Percentiles rank a stretch among this genome's conserved stretches.
Conservation (phyloP, 441 rosid species). For the Adansonia madagascariensis region DNA sequence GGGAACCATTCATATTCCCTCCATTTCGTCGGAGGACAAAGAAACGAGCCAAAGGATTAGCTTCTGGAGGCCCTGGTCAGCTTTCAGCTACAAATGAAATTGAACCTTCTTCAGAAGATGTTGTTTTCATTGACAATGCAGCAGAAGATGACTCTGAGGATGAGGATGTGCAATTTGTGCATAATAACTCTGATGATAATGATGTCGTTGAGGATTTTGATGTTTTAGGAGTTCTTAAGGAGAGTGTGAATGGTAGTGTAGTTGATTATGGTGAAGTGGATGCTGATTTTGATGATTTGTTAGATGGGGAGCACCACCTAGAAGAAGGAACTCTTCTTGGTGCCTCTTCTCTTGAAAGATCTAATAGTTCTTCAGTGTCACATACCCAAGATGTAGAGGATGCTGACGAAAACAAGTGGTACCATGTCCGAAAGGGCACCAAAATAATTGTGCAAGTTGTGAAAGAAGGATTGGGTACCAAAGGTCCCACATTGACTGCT, state of each 20-base stretch:
- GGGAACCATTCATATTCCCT: constrained; percentile 87
- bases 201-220: constrained; percentile 71
- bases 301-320: constrained; percentile 51
- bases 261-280: constrained; percentile 53
- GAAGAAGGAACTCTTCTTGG: constrained; percentile 44
- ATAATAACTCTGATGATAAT: constrained; percentile 48
- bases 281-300: constrained; percentile 47
- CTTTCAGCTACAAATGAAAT: constrained; percentile 42
- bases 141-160: constrained; percentile 55
- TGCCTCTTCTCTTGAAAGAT: constrained; percentile 38
- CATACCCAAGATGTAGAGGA: constrained; percentile 39
- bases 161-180: constrained; percentile 32
- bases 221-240: constrained; percentile 51
- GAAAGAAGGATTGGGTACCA: constrained; percentile 95
- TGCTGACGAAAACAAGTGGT: constrained; percentile 64
- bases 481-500: constrained; percentile 88
- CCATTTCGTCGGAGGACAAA: constrained; percentile 65
- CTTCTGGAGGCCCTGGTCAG: constrained; percentile 40
- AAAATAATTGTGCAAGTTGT: constrained; percentile 94
- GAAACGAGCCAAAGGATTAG: constrained; percentile 49
- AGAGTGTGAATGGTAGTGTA: constrained; percentile 57
- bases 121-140: constrained; percentile 53
- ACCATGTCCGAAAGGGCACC: constrained; percentile 79
- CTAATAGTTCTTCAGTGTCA: constrained; percentile 40
- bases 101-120: constrained; percentile 43